A percentile compares a stretch with the other conserved stretches of the same genome.
Evolutionary conservation across 768 basidiomycete genomes (phyloP).

Genomic region (Cystobasidium onofrii): DNA sequence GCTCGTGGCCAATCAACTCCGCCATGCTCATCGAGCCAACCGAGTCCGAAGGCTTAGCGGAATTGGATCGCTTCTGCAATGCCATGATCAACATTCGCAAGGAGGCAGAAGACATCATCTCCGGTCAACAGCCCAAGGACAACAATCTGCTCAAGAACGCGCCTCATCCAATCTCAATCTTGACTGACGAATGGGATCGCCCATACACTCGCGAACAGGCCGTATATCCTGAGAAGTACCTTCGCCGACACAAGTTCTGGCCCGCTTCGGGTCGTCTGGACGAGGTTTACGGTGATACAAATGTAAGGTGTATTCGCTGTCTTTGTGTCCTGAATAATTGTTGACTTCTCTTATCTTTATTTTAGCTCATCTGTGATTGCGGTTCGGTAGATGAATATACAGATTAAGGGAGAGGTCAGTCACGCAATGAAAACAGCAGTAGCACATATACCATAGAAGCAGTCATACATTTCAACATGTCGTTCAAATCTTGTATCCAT

Average conservation of each 20-base stretch:
- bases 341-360: constrained; percentile 45
- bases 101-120: constrained; percentile 78
- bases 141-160: constrained; percentile 91
- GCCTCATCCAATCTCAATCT: constrained; percentile 73
- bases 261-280: constrained; percentile 84
- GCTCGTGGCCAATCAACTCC: constrained; percentile 94
- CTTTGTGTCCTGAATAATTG: constrained; percentile 31
- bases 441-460: not conserved
- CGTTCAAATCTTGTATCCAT: not conserved
- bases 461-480: not conserved
- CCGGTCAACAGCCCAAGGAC: constrained; percentile 77
- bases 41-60: constrained; percentile 86
- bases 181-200: constrained; percentile 83
- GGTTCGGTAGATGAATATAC: constrained; percentile 44
- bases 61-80: constrained; percentile 93
- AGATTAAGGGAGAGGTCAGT: not conserved
- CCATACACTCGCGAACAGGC: constrained; percentile 85
- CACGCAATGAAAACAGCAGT: not conserved
- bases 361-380: constrained; percentile 46
- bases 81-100: constrained; percentile 94
- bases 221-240: constrained; percentile 76
- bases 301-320: constrained; percentile 58
- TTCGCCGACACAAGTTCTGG: constrained; percentile 91
- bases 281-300: constrained; percentile 88
- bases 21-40: constrained; percentile 96